These are phyloP conservation scores for Arthrobotrys sinensis DNA, from an alignment of 2,329 filamentous ascomycete species.

Conservation along the genomic window DNA sequence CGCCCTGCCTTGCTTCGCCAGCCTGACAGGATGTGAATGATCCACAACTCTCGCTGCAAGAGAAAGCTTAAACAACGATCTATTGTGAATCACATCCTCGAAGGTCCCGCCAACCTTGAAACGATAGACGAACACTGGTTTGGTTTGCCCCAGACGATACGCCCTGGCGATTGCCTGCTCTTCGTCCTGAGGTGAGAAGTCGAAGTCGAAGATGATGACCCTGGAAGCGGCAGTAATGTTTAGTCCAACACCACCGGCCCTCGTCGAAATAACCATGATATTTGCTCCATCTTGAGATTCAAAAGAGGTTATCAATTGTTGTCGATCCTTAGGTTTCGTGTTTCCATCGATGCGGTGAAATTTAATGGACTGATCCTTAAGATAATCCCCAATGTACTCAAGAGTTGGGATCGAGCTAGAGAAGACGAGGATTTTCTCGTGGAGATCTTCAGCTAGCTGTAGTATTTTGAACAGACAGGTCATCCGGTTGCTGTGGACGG, in stretches of 20 bases:
- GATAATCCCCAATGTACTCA: conserved; percentile 17
- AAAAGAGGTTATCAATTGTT: conserved; percentile 78
- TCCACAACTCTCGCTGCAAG: conserved; percentile 86
- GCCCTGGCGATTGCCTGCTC: conserved; percentile 89
- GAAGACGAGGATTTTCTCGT: conserved; percentile 81
- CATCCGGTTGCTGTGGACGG: conserved; percentile 35
- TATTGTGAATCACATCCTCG: conserved; percentile 81
- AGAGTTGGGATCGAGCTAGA: conserved; percentile 77
- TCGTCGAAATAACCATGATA: conserved; percentile 86
- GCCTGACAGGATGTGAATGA: conserved; percentile 77
- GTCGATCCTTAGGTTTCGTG: conserved; percentile 74
- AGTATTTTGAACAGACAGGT: conserved; percentile 23
- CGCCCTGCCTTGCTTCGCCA: conserved; percentile 19
- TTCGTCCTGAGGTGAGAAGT: conserved; percentile 84
- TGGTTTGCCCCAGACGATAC: conserved; percentile 86
- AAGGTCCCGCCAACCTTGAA: conserved; percentile 84
- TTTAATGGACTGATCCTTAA: conserved; percentile 64
- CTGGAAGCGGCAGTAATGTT: conserved; percentile 89
- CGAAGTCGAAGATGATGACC: conserved; percentile 87
- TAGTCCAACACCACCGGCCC: conserved; percentile 83
- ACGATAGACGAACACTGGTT: conserved; percentile 86
- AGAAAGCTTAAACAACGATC: conserved; percentile 84
- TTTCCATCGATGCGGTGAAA: conserved; percentile 78
- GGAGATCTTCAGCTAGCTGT: neutral
- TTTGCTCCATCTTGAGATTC: conserved; percentile 72